Evolutionary conservation across 495 filamentous ascomycete genomes (phyloP).

Genomic region (Cudoniella acicularis): DNA sequence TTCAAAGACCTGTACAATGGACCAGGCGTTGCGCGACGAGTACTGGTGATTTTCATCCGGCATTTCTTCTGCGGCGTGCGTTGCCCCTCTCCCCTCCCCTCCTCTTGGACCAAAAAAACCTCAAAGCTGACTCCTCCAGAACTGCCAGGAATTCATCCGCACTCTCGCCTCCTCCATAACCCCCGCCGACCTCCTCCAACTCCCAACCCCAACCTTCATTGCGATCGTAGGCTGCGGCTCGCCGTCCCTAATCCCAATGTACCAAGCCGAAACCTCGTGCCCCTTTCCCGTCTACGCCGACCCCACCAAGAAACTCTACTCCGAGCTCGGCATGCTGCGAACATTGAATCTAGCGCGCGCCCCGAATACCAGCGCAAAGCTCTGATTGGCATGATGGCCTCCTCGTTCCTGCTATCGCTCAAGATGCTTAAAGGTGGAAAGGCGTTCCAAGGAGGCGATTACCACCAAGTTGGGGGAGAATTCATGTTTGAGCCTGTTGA

Average conservation of each 20-base stretch:
- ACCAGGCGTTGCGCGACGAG: conserved; percentile 46
- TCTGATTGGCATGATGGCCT: conserved; percentile 39
- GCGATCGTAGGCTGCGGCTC: conserved; percentile 75
- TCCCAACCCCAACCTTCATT: conserved; percentile 60
- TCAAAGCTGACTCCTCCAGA: conserved; percentile 34
- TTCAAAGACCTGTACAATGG: conserved; percentile 69
- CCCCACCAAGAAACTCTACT: conserved; percentile 65
- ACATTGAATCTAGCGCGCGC: conserved; percentile 56
- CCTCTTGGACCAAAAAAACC: conserved; percentile 4
- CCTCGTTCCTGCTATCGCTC: conserved; percentile 54
- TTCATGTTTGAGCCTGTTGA: conserved; percentile 63
- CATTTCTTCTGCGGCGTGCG: conserved; percentile 90
- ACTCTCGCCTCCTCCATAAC: conserved; percentile 56
- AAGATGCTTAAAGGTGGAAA: conserved; percentile 47
- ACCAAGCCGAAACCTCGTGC: conserved; percentile 58
- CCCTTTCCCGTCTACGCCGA: conserved; percentile 82
- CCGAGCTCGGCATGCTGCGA: conserved; percentile 64
- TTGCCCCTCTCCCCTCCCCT: conserved; percentile 11
- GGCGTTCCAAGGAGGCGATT: conserved; percentile 62
- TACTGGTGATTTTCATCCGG: conserved; percentile 76
- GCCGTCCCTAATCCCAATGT: conserved; percentile 67
- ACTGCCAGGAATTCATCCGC: conserved; percentile 71
- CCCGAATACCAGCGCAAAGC: conserved; percentile 64
- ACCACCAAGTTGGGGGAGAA: conserved; percentile 75
- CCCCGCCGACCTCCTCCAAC: conserved; percentile 48